Conservation (phyloP, 2,329 filamentous ascomycete species). For the Myriosclerotinia duriaeana region DNA sequence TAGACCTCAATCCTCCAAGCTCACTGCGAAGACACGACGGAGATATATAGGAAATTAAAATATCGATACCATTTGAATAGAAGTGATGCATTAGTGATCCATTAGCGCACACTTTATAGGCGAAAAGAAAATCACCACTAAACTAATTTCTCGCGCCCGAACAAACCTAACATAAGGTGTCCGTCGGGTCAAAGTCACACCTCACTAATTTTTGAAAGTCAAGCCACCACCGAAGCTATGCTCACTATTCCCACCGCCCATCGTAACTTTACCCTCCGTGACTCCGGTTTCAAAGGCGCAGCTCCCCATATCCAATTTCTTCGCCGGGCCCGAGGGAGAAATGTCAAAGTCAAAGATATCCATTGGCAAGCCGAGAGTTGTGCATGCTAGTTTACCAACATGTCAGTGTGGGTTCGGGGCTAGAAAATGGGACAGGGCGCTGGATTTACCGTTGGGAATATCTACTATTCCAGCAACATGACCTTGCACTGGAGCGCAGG, state of each 20-base stretch:
- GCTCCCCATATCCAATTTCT: conserved; percentile 65
- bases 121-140: neutral
- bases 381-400: conserved; percentile 58
- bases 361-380: conserved; percentile 82
- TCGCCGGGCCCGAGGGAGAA: conserved; percentile 58
- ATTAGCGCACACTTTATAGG: neutral
- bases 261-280: conserved; percentile 46
- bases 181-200: neutral
- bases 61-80: neutral
- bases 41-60: neutral
- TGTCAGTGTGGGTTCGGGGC: conserved; percentile 16
- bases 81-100: neutral
- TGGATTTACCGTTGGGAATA: conserved; percentile 63
- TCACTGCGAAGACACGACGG: neutral
- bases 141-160: neutral
- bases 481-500: conserved; percentile 82
- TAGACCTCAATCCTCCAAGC: neutral
- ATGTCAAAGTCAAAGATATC: conserved; percentile 97
- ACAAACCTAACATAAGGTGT: neutral
- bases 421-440: neutral
- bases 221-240: conserved; percentile 52
- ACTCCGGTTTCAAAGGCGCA: conserved; percentile 64
- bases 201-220: conserved; percentile 46
- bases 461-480: conserved; percentile 88
- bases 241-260: conserved; percentile 50